Evolutionary conservation across 768 basidiomycete genomes (phyloP), one percentile per base, ranked within the genome.

Genomic region (Termitomyces sp.): DNA sequence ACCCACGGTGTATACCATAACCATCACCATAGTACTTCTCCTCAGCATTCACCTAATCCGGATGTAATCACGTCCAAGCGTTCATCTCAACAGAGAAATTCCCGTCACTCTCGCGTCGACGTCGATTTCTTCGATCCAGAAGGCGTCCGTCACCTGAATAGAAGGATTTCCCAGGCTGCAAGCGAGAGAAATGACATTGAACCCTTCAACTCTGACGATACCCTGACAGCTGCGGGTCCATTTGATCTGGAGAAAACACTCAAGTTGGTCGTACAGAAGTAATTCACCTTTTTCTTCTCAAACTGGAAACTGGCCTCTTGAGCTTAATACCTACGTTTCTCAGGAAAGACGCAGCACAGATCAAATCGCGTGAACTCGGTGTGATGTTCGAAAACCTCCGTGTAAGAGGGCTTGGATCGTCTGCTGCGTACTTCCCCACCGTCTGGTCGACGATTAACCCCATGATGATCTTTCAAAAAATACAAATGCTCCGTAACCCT

Each of bases 361-460:
- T 53, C 10, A 51, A 86, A 85, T 60, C 73, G 69, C 24, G 64
- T 16, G 64, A 65, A 51, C 78, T 88, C 4, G 87, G 87, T 0
- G 84, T 89, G 12, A 60, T 77, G 44, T 88, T 89, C 59, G 66
- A 81, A 53, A 70, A 83, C 34, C 76, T 90, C 18, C 73, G 73
- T 0, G 88, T 89, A 7, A 74, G 81, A 24, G 88, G 86, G 2
- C 63, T 83, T 7, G 86, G 86, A 5, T 71, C 82, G 1, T 70
- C 81, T 0, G 81, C 81, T 0, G 79, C 77, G 8, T 78, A 47
- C 22, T 77, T 52, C 83, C 85, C 60, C 0, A 90, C 86, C 0
- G 67, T 94, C 4, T 83, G 81, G n/a, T 86, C 86, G 26, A 65
- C 79, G 3, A 73, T 90, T 47, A 82, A 88, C 67, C 83, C 83